phyloP scores from a whole-genome alignment of 805 yeast genomes.

The Candida boleticola region DNA sequence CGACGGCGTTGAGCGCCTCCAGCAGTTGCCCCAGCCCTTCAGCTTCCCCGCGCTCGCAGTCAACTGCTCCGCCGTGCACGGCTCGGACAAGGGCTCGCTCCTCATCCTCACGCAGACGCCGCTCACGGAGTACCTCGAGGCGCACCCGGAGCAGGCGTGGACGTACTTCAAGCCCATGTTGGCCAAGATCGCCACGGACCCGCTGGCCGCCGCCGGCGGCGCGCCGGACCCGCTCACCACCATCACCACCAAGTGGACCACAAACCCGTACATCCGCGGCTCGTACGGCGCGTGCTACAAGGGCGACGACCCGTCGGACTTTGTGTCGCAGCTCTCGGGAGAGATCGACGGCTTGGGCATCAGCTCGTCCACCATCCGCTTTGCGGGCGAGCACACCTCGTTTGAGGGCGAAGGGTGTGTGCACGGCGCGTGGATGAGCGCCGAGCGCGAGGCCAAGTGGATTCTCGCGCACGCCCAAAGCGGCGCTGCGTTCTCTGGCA shows the following conservation, averaged over 20 bases:
- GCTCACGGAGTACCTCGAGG: constrained; percentile 59
- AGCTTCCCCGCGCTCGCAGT: constrained; percentile 60
- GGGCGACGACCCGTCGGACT: constrained; percentile 66
- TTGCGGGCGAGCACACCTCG: constrained; percentile 90
- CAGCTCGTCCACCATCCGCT: constrained; percentile 54
- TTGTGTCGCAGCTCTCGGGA: constrained; percentile 57
- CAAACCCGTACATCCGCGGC: constrained; percentile 76
- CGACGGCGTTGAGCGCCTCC: constrained; percentile 6
- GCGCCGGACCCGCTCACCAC: constrained; percentile 30
- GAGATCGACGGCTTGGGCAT: constrained; percentile 28
- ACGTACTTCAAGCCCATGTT: constrained; percentile 55
- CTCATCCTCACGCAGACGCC: constrained; percentile 72
- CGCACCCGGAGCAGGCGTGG: constrained; percentile 54
- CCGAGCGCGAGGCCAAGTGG: constrained; percentile 52
- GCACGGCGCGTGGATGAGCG: constrained; percentile 87
- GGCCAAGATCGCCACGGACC: constrained; percentile 18
- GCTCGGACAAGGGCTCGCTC: constrained; percentile 45
- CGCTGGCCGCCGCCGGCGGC: background rate
- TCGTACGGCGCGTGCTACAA: constrained; percentile 73
- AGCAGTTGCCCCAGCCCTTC: constrained; percentile 43
- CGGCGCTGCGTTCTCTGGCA: background rate
- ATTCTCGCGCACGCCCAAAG: constrained; percentile 16
- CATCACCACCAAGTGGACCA: constrained; percentile 69
- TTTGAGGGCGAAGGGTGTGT: constrained; percentile 89
- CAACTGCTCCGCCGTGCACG: constrained; percentile 49